Percentiles rank a stretch among this genome's conserved stretches.
phyloP scores from a whole-genome alignment of 306 rosid genomes.

The Lathyrus sativus region DNA sequence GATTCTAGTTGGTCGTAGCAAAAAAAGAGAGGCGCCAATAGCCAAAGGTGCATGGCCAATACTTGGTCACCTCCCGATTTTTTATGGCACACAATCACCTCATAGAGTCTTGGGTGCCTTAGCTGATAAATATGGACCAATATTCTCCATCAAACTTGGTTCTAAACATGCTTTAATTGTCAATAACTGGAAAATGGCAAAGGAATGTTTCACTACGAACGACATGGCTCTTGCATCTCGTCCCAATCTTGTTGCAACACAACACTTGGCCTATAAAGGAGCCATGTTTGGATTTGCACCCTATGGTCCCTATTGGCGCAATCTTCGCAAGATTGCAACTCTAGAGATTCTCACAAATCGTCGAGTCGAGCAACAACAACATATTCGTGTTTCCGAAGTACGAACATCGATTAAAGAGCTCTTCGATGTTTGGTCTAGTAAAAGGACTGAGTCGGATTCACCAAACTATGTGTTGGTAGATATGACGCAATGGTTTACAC shows the following conservation, averaged over 20 bases:
- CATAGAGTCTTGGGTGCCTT: slow-evolving; percentile 34
- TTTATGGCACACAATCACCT: slow-evolving; percentile 1
- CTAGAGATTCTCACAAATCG: slow-evolving; percentile 3
- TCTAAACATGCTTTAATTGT: slow-evolving; percentile 7
- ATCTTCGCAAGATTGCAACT: neutral
- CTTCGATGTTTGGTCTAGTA: slow-evolving; percentile 11
- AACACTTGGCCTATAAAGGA: slow-evolving; percentile 2
- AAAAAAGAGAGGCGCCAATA: neutral
- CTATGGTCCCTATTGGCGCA: neutral
- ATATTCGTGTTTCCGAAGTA: slow-evolving; percentile 23
- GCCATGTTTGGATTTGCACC: slow-evolving; percentile 3
- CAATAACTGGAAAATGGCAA: slow-evolving; percentile 34
- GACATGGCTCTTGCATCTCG: slow-evolving; percentile 33
- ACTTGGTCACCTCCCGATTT: slow-evolving; percentile 39
- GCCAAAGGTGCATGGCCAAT: slow-evolving; percentile 43
- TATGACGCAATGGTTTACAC: slow-evolving; percentile 31
- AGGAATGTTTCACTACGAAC: slow-evolving; percentile 45
- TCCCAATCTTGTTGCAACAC: neutral
- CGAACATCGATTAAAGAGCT: slow-evolving; percentile 30
- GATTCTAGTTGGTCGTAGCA: neutral
- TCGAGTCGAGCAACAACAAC: neutral
- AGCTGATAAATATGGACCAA: slow-evolving; percentile 41
- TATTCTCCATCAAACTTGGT: slow-evolving; percentile 39
- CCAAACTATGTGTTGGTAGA: slow-evolving; percentile 28
- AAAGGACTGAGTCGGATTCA: neutral